Evolutionary conservation across 2,329 filamentous ascomycete genomes (phyloP).

Genomic region (Beauveria rudraprayagi): DNA sequence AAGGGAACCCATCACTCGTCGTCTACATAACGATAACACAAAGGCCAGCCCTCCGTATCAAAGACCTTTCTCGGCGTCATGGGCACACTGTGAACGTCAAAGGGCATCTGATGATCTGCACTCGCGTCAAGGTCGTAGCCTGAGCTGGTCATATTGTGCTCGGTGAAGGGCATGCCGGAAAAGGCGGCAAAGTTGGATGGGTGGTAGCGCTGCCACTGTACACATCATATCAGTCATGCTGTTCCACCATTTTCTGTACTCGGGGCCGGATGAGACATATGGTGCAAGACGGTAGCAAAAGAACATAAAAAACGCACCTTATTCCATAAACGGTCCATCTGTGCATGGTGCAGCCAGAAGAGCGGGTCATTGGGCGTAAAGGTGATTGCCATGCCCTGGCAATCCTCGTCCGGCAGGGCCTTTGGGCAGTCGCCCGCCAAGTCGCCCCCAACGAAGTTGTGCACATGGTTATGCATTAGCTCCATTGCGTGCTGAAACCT

Average conservation of each 20-base stretch:
- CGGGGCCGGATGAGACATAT: background rate
- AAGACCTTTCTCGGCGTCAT: background rate
- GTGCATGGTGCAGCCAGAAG: conserved; percentile 1
- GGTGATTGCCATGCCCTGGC: background rate
- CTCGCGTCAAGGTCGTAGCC: background rate
- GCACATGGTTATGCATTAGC: background rate
- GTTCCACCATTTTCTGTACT: background rate
- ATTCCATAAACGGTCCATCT: background rate
- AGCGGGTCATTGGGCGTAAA: conserved; percentile 2
- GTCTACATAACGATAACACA: background rate
- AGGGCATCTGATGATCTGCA: background rate
- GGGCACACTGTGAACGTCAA: background rate
- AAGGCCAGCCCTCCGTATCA: background rate
- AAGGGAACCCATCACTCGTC: background rate
- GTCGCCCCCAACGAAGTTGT: background rate
- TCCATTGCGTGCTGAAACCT: background rate
- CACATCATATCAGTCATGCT: background rate
- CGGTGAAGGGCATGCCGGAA: background rate
- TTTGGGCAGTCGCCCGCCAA: background rate
- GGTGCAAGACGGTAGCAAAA: background rate
- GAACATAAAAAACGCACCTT: background rate
- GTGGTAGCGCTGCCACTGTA: background rate
- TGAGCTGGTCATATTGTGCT: background rate
- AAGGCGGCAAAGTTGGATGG: conserved; percentile 1
- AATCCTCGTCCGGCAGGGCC: background rate